A percentile compares a stretch with the other conserved stretches of the same genome.
Evolutionary conservation across 83 land plant genomes (phyloP).

Genomic region (Picea abies): DNA sequence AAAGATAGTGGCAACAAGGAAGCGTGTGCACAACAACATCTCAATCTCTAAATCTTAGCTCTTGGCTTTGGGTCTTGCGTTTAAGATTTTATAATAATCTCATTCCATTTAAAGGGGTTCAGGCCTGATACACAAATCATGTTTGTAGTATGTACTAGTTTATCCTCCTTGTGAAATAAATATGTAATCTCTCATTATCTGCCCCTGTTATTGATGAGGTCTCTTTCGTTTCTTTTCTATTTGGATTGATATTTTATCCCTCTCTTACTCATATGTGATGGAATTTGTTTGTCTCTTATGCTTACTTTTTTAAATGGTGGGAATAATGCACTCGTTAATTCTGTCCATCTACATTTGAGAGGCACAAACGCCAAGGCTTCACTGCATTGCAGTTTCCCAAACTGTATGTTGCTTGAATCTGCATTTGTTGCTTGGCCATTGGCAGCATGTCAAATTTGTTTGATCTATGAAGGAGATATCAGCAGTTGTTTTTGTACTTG

Average conservation of each 20-base stretch:
- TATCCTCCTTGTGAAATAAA: background rate
- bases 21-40: too few relatives aligned
- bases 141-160: background rate
- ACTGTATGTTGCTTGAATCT: background rate
- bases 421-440: background rate
- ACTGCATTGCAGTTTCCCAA: background rate
- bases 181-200: background rate
- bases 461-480: background rate
- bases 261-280: background rate
- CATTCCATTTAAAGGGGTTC: background rate
- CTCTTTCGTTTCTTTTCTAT: background rate
- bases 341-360: background rate
- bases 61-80: too few relatives aligned
- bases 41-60: too few relatives aligned
- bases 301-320: background rate
- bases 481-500: background rate
- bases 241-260: background rate
- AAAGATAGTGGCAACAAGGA: too few relatives aligned
- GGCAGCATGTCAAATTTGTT: background rate
- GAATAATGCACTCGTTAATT: background rate
- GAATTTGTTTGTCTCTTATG: background rate
- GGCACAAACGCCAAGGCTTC: background rate
- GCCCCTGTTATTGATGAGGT: background rate
- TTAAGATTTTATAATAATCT: too few relatives aligned
- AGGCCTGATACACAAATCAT: background rate